These are phyloP conservation scores for Draba incana DNA, from an alignment of 345 rosid species.

Conservation along the genomic window DNA sequence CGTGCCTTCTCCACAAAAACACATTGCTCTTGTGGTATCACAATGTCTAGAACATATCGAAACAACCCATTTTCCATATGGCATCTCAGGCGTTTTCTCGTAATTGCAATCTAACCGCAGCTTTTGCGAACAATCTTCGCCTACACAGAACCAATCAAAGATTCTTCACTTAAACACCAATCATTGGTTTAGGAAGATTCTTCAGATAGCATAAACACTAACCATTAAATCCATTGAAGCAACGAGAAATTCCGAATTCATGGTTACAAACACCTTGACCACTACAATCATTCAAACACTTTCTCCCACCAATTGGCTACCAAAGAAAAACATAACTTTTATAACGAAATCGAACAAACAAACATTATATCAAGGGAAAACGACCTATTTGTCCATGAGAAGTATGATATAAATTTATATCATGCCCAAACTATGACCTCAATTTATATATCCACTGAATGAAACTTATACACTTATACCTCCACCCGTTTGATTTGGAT, in stretches of 20 bases:
- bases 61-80: slow-evolving; percentile 89
- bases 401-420: too few species aligned
- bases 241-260: slow-evolving; percentile 76
- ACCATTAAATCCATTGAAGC: slow-evolving; percentile 83
- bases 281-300: slow-evolving; percentile 70
- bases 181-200: too few species aligned
- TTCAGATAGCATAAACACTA: too few species aligned
- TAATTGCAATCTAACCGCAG: slow-evolving; percentile 68
- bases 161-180: too few species aligned
- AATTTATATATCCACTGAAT: too few species aligned
- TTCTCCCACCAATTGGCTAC: slow-evolving; percentile 74
- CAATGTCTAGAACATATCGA: slow-evolving; percentile 86
- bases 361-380: background rate
- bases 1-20: slow-evolving; percentile 98
- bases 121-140: slow-evolving; percentile 76
- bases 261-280: slow-evolving; percentile 89
- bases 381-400: too few species aligned
- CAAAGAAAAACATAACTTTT: slow-evolving; percentile 30
- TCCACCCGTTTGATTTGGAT: too few species aligned
- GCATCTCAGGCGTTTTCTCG: slow-evolving; percentile 68
- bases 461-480: too few species aligned
- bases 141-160: slow-evolving; percentile 42
- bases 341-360: slow-evolving; percentile 15
- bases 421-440: too few species aligned
- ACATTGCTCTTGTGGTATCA: slow-evolving; percentile 92